Percentiles rank a stretch among this genome's conserved stretches.
phyloP scores from a whole-genome alignment of 228 moss, liverwort and hornwort genomes.

The Sphagnum magellanicum region DNA sequence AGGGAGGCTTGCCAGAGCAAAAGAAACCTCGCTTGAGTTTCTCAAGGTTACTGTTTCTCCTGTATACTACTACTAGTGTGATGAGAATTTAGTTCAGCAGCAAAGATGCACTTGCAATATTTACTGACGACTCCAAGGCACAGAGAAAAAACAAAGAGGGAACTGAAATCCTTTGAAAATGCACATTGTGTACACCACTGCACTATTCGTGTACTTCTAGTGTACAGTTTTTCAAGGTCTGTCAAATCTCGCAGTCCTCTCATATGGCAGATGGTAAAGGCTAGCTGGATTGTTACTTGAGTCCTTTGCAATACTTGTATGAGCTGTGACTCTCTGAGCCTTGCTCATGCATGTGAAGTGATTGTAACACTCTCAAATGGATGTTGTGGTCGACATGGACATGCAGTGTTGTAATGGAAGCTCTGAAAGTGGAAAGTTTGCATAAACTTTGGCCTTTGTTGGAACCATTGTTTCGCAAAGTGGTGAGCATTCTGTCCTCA shows the following conservation, averaged over 20 bases:
- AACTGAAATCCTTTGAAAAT: too few relatives aligned
- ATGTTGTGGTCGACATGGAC: background rate
- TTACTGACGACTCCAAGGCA: too few relatives aligned
- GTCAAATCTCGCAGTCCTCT: background rate
- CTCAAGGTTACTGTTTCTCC: background rate
- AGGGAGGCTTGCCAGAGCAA: background rate
- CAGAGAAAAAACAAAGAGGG: too few relatives aligned
- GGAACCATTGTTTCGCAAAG: conserved; percentile 64
- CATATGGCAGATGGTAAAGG: background rate
- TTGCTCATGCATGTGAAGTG: background rate
- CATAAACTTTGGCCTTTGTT: conserved; percentile 66
- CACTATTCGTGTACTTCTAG: background rate
- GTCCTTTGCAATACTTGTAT: background rate
- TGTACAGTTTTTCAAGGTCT: background rate
- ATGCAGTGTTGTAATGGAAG: conserved; percentile 59
- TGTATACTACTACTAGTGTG: too few relatives aligned
- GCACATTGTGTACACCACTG: too few relatives aligned
- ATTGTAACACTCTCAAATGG: background rate
- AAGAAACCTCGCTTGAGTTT: background rate
- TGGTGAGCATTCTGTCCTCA: conserved; percentile 19
- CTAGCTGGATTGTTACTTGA: background rate
- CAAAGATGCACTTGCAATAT: too few relatives aligned
- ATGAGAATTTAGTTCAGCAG: too few relatives aligned
- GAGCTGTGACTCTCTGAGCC: background rate
- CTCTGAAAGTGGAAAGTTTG: conserved; percentile 66